Base-by-base conservation (phyloP, 768 basidiomycete species). In the Mycena pura region DNA sequence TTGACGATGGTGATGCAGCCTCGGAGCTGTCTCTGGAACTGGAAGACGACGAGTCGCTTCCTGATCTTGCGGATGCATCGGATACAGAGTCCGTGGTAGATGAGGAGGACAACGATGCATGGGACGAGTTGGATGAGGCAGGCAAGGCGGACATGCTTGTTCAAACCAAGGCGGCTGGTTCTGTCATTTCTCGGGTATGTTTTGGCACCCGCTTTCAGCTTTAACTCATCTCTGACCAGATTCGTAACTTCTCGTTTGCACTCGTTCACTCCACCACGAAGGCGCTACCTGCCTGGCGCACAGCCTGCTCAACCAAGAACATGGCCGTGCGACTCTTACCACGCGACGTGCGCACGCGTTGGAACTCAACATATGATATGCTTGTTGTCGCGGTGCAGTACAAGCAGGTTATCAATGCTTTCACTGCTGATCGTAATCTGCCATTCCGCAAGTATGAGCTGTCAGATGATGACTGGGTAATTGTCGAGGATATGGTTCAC, bases 261-360 rank as follows among this genome's bases (percentile, higher is more conserved):
- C 68, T 73, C 29, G 57, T 72, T 13, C 58, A 74, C 62, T 76
- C 72, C 0, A 66, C 68, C 1, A 78, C 70, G 1, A 67, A 63
- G 15, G 45, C 76, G 36, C 69, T 78, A 0, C 76, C 75, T 2
- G 32, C 43, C 19, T 78, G 77, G 75, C 34, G 65, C 2, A n/a
- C 25, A 13, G 27, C 49, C 1, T 49, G 73, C 6, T 34, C 40
- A 11, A 51, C 62, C 2, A 40, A 60, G 25, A 50, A 64, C 6
- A n/a, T 74, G 13, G 29, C 24, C 3, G 31, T 6, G 1, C 25
- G 63, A 7, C 56, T 65, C 17, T 70, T 77, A 54, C 77, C 73
- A 8, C 68, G 70, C n/a, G 74, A 79, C 56, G 75, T 78, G 1
- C 19, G 39, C 0, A 78, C 76, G 0, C n/a, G n/a, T n/a, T n/a